Base-by-base conservation (phyloP, 73 alveolate genomes). In the Durusdinium trenchii region DNA sequence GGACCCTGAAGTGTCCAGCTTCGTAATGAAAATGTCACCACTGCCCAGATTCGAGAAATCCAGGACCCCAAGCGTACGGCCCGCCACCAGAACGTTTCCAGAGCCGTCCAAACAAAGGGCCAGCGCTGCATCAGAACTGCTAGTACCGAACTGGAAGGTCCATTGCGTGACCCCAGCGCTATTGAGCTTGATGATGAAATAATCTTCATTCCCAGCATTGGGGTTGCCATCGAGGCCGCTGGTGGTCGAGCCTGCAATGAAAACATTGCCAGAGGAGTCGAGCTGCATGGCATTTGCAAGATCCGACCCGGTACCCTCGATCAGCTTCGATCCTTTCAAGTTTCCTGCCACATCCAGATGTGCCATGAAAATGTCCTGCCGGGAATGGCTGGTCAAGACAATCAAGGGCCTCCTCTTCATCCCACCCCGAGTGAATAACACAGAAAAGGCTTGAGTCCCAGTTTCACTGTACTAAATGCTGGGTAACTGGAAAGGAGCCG, bases 91-190 rank as follows among this genome's bases (percentile, higher is more conserved):
- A 32, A 26, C 0, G 79, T 64, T 42, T 36, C 79, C 38, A 5
- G 79, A 64, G n/a, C 45, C 28, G n/a, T 64, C 79, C 28, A 64
- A 32, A 32, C 79, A 42, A 18, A 64, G 28, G 79, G n/a, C 79
- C 28, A 64, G n/a, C 36, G n/a, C n/a, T n/a, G n/a, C n/a, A 30
- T 64, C 73, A 60, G 73, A 0, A 5, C 36, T 42, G n/a, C 79
- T 64, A 32, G 79, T 64, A 36, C 79, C 79, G n/a, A 26, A 32
- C 79, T 64, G 79, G 79, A 64, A 64, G 79, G 79, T 64, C 79
- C 79, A 64, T 64, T 64, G 79, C 12, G 28, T 36, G 30, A 42
- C 28, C 30, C 28, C 16, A 32, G 79, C 28, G 79, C 79, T 64
- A 64, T 64, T 18, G 79, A 64, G 79, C 79, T 64, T 64, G 45